phyloP scores from a whole-genome alignment of 768 basidiomycete species.

The Austroboletus eburneus region DNA sequence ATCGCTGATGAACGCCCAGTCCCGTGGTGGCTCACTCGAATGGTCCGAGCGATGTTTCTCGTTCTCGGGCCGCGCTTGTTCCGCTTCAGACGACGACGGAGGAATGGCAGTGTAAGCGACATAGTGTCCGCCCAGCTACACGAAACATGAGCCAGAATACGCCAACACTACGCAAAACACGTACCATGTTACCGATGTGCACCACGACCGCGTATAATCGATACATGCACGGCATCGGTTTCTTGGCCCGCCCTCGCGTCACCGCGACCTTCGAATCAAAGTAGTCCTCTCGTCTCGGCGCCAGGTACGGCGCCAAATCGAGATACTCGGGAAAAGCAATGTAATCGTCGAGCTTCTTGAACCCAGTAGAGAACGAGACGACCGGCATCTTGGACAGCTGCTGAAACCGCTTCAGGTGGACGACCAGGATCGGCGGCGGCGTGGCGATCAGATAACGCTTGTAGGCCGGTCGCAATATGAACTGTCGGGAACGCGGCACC shows the following conservation, averaged over 20 bases:
- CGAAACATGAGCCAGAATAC: no score
- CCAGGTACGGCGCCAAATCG: conserved; percentile 82
- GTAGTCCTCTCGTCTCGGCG: conserved; percentile 73
- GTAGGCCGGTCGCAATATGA: conserved; percentile 78
- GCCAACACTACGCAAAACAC: conserved; percentile 22
- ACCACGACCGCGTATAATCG: conserved; percentile 79
- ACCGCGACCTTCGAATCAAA: conserved; percentile 39
- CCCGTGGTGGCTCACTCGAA: conserved; percentile 29
- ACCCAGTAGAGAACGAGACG: conserved; percentile 62
- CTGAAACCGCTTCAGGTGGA: conserved; percentile 94
- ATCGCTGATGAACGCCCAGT: conserved; percentile 94
- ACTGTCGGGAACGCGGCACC: conserved; percentile 48
- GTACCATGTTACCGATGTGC: conserved; percentile 83
- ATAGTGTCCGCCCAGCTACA: conserved; percentile 87
- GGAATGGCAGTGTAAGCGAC: conserved; percentile 80
- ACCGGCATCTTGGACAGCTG: conserved; percentile 65
- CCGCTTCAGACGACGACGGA: conserved; percentile 20
- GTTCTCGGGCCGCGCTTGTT: background rate
- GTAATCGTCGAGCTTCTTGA: conserved; percentile 90
- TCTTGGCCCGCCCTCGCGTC: conserved; percentile 22
- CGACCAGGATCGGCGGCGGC: conserved; percentile 83
- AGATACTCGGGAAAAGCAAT: conserved; percentile 86
- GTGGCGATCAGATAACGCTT: conserved; percentile 91
- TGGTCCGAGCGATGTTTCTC: conserved; percentile 8
- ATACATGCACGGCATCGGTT: conserved; percentile 51